These are phyloP conservation scores for Teunomyces panamensis DNA, from an alignment of 805 yeast species.

Conservation along the genomic window DNA sequence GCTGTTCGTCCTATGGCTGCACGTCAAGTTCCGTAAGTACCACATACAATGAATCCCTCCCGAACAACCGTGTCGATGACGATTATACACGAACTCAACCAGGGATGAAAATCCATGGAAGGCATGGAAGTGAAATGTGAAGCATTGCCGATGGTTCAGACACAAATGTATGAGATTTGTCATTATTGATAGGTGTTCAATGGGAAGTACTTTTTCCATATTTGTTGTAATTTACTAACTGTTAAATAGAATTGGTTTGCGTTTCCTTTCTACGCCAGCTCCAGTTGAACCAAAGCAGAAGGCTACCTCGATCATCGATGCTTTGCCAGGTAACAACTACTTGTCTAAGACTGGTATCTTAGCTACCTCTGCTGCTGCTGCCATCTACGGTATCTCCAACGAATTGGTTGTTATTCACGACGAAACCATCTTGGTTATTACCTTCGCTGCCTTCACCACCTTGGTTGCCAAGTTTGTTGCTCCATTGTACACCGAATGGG, in stretches of 20 bases:
- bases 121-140: no score
- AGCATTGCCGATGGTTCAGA: no score
- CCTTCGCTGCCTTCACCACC: conserved; percentile 74
- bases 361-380: conserved; percentile 93
- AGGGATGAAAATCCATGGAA: no score
- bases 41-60: no score
- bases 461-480: conserved; percentile 84
- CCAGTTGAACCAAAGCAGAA: conserved; percentile 82
- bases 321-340: conserved; percentile 87
- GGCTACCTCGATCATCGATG: conserved; percentile 85
- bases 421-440: conserved; percentile 80
- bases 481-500: conserved; percentile 93
- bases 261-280: conserved; percentile 63
- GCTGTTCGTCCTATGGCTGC: conserved; percentile 43
- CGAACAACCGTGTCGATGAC: not conserved
- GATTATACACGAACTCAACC: no score
- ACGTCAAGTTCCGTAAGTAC: conserved; percentile 44
- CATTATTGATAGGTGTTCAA: no score
- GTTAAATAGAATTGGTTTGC: conserved; percentile 50
- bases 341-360: conserved; percentile 91
- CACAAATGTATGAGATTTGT: not conserved
- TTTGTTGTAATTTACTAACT: conserved; percentile 26
- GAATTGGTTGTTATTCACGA: conserved; percentile 91
- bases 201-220: no score
- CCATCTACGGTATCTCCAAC: conserved; percentile 89